Base-by-base conservation (phyloP, 192 early-diverging fungal genomes). In the Podila horticola region DNA sequence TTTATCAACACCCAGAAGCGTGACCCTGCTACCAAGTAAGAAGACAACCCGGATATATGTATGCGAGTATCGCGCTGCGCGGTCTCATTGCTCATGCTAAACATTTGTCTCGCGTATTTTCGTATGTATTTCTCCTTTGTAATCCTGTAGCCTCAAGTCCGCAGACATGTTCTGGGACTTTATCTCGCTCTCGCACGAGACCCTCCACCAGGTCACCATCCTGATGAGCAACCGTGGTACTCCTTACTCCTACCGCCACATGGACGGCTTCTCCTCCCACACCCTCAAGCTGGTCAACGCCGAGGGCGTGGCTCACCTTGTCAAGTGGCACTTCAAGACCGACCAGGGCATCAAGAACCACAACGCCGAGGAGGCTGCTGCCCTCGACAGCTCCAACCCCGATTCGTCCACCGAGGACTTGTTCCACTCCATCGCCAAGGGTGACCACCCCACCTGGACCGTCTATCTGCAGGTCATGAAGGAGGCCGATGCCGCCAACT, bases 1-100 rank as follows among this genome's bases (percentile, higher is more conserved):
- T 90, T 94, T 82, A 93, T 95, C 69, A 93, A 94, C 74, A 92
- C 93, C 34, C 92, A 94, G 79, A 94, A 96, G 90, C 92, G 92
- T 58, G 85, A 96, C 72, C 93, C 94, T 31, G 88, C 88, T 60
- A 94, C 92, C 49, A 92, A 95, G 41, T 45, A 45, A 45, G 41
- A 17, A 36, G 41, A 45, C 13, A 4, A 45, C 15, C 4, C 13
- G 4, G 41, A 34, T 45, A 45, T 13, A 17, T 17, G 41, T 45
- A 45, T 45, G 4, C 12, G 13, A 45, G 41, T 45, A 45, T 15
- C 12, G 1, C 15, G 41, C 41, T 45, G 41, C 41, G 41, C 41
- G 41, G 41, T 45, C 41, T 45, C 41, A 45, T 1, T 45, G 4
- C 15, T 45, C 41, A 45, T 45, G 41, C 41, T 45, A 45, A 41